phyloP scores from a whole-genome alignment of 2,329 filamentous ascomycete genomes.

The Botrytis medusae region DNA sequence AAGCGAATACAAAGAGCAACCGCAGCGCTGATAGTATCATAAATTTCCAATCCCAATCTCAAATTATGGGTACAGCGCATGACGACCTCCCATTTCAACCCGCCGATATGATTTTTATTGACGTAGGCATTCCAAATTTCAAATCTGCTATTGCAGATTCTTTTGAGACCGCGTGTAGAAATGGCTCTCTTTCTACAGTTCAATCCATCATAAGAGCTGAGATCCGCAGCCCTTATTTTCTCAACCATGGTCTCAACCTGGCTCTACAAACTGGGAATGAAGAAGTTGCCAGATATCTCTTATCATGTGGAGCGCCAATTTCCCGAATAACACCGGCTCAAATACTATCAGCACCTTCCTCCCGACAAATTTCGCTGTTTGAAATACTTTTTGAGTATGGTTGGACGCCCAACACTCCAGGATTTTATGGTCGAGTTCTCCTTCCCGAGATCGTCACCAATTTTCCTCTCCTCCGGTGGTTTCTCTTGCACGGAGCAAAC shows the following conservation, averaged over 20 bases:
- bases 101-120: not conserved
- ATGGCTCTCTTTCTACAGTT: not conserved
- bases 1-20: not conserved
- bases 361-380: not conserved
- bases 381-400: not conserved
- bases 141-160: not conserved
- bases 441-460: constrained; percentile 2
- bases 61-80: not conserved
- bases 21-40: not conserved
- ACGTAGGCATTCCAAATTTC: not conserved
- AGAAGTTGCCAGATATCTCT: not conserved
- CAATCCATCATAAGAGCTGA: not conserved
- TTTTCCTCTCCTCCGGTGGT: not conserved
- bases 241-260: not conserved
- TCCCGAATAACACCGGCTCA: not conserved
- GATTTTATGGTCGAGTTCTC: not conserved
- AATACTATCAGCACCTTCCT: not conserved
- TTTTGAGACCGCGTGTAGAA: not conserved
- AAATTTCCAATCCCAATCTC: not conserved
- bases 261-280: not conserved
- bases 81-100: not conserved
- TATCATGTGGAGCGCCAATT: not conserved
- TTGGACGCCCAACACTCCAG: not conserved
- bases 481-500: not conserved
- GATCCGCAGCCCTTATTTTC: not conserved